Base-by-base conservation (phyloP, 2,329 filamentous ascomycete genomes). In the Fusarium drepaniforme region DNA sequence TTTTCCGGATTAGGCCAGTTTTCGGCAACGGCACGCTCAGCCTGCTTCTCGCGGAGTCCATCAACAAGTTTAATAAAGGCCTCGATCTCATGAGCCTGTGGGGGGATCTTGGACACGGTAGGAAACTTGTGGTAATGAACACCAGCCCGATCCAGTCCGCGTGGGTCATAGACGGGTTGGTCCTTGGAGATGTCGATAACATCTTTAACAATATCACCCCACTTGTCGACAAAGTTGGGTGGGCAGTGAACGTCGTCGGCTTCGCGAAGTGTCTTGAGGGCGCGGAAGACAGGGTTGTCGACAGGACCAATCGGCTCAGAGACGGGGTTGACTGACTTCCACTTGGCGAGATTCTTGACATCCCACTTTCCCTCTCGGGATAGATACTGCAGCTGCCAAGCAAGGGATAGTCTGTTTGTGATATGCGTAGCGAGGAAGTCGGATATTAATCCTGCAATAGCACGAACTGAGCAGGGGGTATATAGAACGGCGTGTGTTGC, bases 321-420 rank as follows among this genome's bases (percentile, higher is more conserved):
- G 1, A 97, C 94, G 0, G 95, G 93, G 2, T 86, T 84, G 1
- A 97, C 93, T 21, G 91, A 91, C 82, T 94, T 90, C 96, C 96
- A 98, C 81, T 98, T 98, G 69, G 90, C 91, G 13, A 98, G 88
- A 79, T 98, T 98, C 85, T 98, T 98, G 76, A 98, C 95, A 80
- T 98, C 96, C 96, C 96, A 98, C 84, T 98, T 98, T 4, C 96
- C 96, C 76, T 95, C 94, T 2, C 93, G 94, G 3, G 93, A 94
- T 28, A 98, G 90, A 78, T 97, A 93, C 78, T 96, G 93, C 18
- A 98, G 87, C 83, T 98, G 96, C 96, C 96, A 98, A 51, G 93
- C 94, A 33, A 96, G 90, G 1, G 92, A 94, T 16, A 98, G 89
- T 11, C 95, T 91, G 12, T 91, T 88, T 12, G 96, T 96, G 64